Evolutionary conservation across 2,329 filamentous ascomycete species (phyloP), one percentile per base, ranked within the genome.

Genomic region (Eutypella sp.): DNA sequence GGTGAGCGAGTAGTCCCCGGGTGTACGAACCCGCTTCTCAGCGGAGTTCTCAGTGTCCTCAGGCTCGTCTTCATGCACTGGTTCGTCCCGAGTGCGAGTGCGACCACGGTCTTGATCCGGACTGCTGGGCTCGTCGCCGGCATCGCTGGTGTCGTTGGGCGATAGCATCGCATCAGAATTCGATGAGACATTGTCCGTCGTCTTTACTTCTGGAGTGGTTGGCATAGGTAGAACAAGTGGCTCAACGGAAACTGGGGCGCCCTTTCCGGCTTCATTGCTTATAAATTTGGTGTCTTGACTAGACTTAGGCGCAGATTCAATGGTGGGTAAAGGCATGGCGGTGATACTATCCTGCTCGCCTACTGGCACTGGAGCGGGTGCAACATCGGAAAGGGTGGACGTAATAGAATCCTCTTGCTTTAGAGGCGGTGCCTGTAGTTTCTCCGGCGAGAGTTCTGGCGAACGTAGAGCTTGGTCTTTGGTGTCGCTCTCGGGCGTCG

Each of bases 1-100:
- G 0, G 89, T 95, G 18, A 92, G 81, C 24, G 88, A 84, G 67
- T 97, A 97, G 66, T 93, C 88, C 1, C 87, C 86, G 0, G 85
- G 85, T 0, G 72, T 69, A 25, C 87, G 83, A 9, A 63, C 41
- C 10, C 59, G 36, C 19, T 7, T 9, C 10, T 19, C 11, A 3
- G 36, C 56, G 16, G 52, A 54, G 11, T 44, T 23, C n/a, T 43
- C 42, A 7, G 27, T 19, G 50, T 41, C 67, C 57, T 4, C 19
- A 13, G 20, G 10, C 19, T 39, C 19, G 11, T 23, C 20, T 23
- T n/a, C n/a, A n/a, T n/a, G n/a, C n/a, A n/a, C n/a, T n/a, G n/a
- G n/a, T n/a, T n/a, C n/a, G n/a, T n/a, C n/a, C n/a, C n/a, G n/a
- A n/a, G n/a, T n/a, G n/a, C 36, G 36, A 24, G 36, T 39, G 20